These are phyloP conservation scores for Saccharomycopsis sp. DNA, from an alignment of 805 yeast genomes.

Conservation along the genomic window DNA sequence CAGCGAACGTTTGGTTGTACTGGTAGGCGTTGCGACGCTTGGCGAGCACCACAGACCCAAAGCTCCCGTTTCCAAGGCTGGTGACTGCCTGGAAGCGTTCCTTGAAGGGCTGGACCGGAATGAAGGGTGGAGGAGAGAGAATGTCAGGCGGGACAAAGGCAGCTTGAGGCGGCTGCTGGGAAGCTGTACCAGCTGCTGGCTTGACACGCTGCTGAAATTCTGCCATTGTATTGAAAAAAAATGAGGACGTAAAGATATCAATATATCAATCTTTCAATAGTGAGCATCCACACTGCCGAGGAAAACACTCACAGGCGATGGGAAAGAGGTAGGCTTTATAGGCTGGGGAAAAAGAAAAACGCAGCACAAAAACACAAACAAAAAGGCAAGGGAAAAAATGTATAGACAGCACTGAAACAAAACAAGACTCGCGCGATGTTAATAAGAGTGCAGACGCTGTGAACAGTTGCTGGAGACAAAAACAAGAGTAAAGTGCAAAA, in stretches of 20 bases:
- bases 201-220: background rate
- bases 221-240: background rate
- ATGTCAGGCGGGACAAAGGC: constrained; percentile 32
- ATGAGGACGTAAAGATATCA: background rate
- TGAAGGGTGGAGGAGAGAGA: constrained; percentile 32
- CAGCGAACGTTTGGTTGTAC: constrained; percentile 22
- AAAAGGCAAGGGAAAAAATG: background rate
- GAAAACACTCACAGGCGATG: background rate
- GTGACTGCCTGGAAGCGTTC: constrained; percentile 44
- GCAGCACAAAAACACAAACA: background rate
- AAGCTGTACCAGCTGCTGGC: background rate
- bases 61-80: constrained; percentile 65
- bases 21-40: constrained; percentile 30
- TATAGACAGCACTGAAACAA: background rate
- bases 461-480: no score
- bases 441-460: no score
- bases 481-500: no score
- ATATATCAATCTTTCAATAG: no score
- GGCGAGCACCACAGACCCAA: constrained; percentile 65
- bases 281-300: no score
- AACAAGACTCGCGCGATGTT: background rate
- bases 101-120: constrained; percentile 38
- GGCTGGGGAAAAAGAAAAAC: background rate
- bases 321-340: background rate
- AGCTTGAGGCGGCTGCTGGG: background rate